Evolutionary conservation across 257 asterid genomes (phyloP), one percentile per base, ranked within the genome.

Genomic region (Solanum neorickii): DNA sequence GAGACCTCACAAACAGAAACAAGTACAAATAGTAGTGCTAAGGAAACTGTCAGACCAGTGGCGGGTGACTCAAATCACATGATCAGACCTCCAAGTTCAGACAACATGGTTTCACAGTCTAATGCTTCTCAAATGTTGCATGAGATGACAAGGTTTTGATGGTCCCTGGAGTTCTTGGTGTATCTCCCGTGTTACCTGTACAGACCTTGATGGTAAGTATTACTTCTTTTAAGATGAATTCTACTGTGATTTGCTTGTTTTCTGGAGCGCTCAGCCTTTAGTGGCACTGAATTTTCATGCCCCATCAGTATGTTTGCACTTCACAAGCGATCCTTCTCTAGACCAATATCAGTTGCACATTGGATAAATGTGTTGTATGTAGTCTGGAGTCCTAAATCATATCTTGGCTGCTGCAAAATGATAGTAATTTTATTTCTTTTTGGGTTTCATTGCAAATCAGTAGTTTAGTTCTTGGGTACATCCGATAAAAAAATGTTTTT

Each of bases 71-170:
- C 82, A 70, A 92, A 89, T 90, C 94, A 92, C 88, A 90, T 91
- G 89, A 88, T 93, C 59, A 93, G 94, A 87, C 91, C 98, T 75
- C 93, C 97, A 85, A 94, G 95, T 91, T 93, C 99, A 20, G 99
- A 94, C 87, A 97, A 94, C 89, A 91, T 95, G 91, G 93, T 87
- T 86, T 91, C 94, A 80, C 97, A 94, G 87, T 83, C 98, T 86
- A 90, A 90, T 75, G 90, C 90, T 77, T 94, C 98, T 78, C 96
- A 92, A 86, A 93, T 92, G 93, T 89, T 93, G 92, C 97, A 93
- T 91, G 98, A 93, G 80, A 90, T 91, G 12, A 93, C 90, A 86
- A 91, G 95, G 90, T 94, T 93, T 91, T 95, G 92, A 93, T 88
- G 88, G 89, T 46, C 62, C 83, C 88, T 68, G 46, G 46, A 85